Base-by-base conservation (phyloP, 2,329 filamentous ascomycete genomes). In the Arthrocladium fulminans region DNA sequence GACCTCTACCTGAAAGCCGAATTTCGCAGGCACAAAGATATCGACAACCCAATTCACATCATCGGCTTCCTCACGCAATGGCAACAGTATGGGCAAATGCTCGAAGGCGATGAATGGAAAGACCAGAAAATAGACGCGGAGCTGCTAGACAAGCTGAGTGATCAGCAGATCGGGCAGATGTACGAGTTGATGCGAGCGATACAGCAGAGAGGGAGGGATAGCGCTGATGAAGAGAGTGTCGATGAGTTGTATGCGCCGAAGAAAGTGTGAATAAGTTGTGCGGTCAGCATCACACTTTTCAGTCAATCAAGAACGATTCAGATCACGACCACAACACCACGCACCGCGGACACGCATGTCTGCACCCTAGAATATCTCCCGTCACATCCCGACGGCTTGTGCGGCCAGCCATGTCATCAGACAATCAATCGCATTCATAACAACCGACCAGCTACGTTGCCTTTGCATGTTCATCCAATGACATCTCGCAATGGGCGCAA, bases 21-120 rank as follows among this genome's bases (percentile, higher is more conserved):
- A 70, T 98, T 97, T 59, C 77, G 87, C 51, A 84, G 85, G 1
- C 92, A 97, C 62, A 77, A 77, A 51, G 75, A 80, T 27, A 79
- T 94, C 42, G 90, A 97, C 51, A 97, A 97, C 61, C 89, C 92
- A 0, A 79, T 87, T 22, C 90, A 97, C 63, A 80, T 98, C 67
- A 88, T 97, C 59, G 92, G 90, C 1, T 98, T 98, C 66, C 74
- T 98, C 58, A 90, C 86, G 0, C 89, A 97, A 66, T 98, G 90
- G 90, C 92, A 98, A 66, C 71, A 87, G 45, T 98, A 97, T 63
- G 89, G 88, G 1, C 90, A 98, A 64, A 83, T 88, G 63, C 71
- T 98, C 13, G 90, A 97, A 62, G 90, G 89, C 0, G 84, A 94
- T 46, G 66, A 75, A 0, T 97, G 92, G 92, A 74, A 77, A 51